Evolutionary conservation across 192 early-diverging fungal species (phyloP).

Genomic region (Jimgerdemannia flammicorona): DNA sequence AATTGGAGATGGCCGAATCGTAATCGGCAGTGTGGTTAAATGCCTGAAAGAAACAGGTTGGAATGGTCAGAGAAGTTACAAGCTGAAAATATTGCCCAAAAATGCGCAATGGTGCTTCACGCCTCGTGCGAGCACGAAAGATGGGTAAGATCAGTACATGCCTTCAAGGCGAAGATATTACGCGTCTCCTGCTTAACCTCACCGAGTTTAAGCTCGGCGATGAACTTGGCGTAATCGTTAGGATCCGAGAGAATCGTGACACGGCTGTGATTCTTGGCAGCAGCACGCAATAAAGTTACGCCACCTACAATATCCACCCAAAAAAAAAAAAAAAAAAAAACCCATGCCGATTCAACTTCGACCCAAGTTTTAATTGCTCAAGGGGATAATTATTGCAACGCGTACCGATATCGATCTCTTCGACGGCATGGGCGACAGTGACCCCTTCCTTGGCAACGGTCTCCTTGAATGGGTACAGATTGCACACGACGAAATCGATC

Average conservation of each 20-base stretch:
- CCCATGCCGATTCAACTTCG: no score
- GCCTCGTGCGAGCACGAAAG: not conserved
- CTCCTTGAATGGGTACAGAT: conserved; percentile 97
- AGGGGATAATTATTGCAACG: not conserved
- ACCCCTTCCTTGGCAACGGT: conserved; percentile 86
- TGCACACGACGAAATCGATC: conserved; percentile 96
- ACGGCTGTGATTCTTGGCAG: conserved; percentile 98
- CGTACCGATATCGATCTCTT: conserved; percentile 96
- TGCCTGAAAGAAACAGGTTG: conserved; percentile 45
- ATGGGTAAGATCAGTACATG: conserved; percentile 3
- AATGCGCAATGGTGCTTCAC: no score
- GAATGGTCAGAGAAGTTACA: not conserved
- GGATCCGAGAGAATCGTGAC: conserved; percentile 93
- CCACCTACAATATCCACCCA: conserved; percentile 54
- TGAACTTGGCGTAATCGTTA: conserved; percentile 78
- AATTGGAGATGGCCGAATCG: conserved; percentile 91
- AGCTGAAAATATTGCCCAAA: no score
- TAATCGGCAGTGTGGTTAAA: conserved; percentile 97
- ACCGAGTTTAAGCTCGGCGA: conserved; percentile 68
- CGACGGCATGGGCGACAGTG: conserved; percentile 91
- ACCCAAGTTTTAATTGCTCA: conserved; percentile 11
- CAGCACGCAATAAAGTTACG: conserved; percentile 95
- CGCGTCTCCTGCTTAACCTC: conserved; percentile 68
- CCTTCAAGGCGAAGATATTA: conserved; percentile 81
- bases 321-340: not conserved